Evolutionary conservation across 495 filamentous ascomycete genomes (phyloP), one percentile per base, ranked within the genome.

Genomic region (Bombardia bombarda): DNA sequence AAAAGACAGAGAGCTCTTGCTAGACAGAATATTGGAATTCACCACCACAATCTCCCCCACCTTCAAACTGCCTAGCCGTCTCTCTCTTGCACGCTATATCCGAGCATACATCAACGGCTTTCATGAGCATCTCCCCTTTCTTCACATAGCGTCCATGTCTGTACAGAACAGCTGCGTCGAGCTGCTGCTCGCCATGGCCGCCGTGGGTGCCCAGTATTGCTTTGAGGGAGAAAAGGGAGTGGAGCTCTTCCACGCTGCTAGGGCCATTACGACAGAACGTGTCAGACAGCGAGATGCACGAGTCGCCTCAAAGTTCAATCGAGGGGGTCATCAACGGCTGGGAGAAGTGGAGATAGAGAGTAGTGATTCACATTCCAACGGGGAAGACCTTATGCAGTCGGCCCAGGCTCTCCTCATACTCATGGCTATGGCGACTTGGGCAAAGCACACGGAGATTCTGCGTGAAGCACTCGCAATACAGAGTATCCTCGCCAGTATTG

Each of bases 101-200:
- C 42, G 34, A 5, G 48, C 38, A 12, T 51, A 47, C 45, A 42
- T 39, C 25, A 45, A 78, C 66, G 23, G 67, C 66, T 32, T 73
- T 52, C 19, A 78, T 51, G 18, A 78, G 61, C 46, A 78, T 57
- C 20, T 71, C 45, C 21, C 72, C 62, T 25, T 72, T 68, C 47
- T 68, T 60, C 42, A 49, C 32, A 32, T 51, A 12, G 34, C 48
- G 14, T 33, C 48, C 5, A 32, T 38, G 30, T 25, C 32, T 2
- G n/a, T 43, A 1, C 20, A 20, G 17, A 8, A 26, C 4, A 33
- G 21, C 12, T 25, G 38, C 0, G 26, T 46, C 9, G 48, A 51
- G 42, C 43, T 51, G 2, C 13, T 46, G 7, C 40, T 51, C 12
- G 38, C 48, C 10, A 46, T 51, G 23, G 42, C 48, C 1, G 48